A percentile compares a stretch with the other conserved stretches of the same genome.
Conservation (phyloP, 2,329 filamentous ascomycete genomes). For the Metarhizium anisopliae region DNA sequence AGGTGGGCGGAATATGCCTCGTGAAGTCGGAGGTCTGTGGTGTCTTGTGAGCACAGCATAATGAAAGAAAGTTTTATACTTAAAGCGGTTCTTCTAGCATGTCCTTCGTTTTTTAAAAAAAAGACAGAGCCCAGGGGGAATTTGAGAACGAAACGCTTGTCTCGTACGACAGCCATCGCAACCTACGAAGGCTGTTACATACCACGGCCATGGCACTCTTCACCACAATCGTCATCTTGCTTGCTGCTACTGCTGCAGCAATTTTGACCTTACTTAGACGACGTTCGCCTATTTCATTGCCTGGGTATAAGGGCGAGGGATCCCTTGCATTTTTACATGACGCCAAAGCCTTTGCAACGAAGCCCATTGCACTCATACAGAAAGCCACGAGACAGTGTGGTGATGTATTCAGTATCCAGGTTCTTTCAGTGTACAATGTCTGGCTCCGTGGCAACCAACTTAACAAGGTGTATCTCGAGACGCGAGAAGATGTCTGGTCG, state of each 20-base stretch:
- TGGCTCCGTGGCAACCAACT: conserved; percentile 7
- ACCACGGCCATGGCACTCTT: not conserved
- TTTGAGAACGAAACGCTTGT: not conserved
- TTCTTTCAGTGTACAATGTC: conserved; percentile 7
- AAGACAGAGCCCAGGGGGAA: too few relatives aligned
- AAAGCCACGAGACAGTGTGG: conserved; percentile 5
- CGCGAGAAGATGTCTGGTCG: conserved; percentile 7
- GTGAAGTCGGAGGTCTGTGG: not conserved
- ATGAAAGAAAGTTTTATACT: not conserved
- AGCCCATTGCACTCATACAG: conserved; percentile 5
- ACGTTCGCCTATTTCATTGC: not conserved
- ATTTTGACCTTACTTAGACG: not conserved
- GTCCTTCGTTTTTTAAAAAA: not conserved
- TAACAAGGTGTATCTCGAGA: conserved; percentile 7
- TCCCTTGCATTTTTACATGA: conserved; percentile 9
- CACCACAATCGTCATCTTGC: not conserved
- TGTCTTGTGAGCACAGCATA: not conserved
- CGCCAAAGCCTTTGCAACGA: not conserved
- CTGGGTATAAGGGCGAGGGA: conserved; percentile 8
- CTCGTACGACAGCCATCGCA: not conserved
- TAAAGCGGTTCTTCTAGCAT: too few relatives aligned
- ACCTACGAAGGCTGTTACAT: not conserved
- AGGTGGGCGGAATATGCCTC: not conserved
- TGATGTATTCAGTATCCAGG: conserved; percentile 6
- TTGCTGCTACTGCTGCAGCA: not conserved